A percentile compares a stretch with the other conserved stretches of the same genome.
Conservation (phyloP, 2,329 filamentous ascomycete species). For the Sarocladium oryzae region DNA sequence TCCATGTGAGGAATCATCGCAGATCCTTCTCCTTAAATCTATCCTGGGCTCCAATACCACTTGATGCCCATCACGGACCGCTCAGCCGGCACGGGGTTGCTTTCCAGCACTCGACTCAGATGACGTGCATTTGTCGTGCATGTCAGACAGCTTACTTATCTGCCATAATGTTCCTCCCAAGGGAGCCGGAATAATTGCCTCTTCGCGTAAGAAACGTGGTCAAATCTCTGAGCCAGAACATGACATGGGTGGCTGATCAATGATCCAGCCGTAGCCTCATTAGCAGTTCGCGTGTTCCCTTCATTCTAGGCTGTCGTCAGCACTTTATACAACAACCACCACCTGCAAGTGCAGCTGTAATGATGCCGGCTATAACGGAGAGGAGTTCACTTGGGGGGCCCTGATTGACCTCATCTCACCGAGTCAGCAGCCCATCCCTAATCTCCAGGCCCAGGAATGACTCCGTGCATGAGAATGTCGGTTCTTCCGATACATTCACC, state of each 20-base stretch:
- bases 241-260: neutral
- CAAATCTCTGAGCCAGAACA: neutral
- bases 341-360: too few species aligned
- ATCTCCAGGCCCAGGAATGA: neutral
- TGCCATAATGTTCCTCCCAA: neutral
- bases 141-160: neutral
- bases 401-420: conserved; percentile 1
- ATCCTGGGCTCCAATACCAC: neutral
- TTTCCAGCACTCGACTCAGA: neutral
- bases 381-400: neutral
- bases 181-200: conserved; percentile 1
- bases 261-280: neutral
- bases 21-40: neutral
- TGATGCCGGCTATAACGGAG: neutral
- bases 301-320: neutral
- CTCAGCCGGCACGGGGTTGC: neutral
- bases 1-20: neutral
- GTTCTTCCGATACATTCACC: neutral
- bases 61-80: neutral
- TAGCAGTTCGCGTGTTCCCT: neutral
- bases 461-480: neutral
- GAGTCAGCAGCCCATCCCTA: neutral
- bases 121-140: neutral
- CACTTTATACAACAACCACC: neutral
- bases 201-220: neutral